phyloP scores from a whole-genome alignment of 257 asterid genomes.

The Vinca minor region DNA sequence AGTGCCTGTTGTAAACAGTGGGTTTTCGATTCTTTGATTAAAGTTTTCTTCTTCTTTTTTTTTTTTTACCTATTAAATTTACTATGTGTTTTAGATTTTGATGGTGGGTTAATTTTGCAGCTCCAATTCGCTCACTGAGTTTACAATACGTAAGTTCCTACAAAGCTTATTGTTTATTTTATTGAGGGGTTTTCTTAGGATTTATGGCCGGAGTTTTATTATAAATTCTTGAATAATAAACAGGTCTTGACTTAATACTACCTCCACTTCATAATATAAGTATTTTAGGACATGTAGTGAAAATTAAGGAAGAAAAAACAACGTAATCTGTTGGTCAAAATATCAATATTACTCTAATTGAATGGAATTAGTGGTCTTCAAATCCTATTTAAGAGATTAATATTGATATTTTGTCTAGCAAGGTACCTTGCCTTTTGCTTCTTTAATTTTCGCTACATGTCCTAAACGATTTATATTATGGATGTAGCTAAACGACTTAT shows the following conservation, averaged over 20 bases:
- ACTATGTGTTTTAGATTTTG: background rate
- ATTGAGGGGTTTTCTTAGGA: background rate
- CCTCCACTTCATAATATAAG: too few species aligned
- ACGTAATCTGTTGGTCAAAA: too few species aligned
- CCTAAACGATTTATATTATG: too few species aligned
- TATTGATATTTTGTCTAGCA: too few species aligned
- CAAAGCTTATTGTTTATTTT: background rate
- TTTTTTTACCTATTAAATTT: background rate
- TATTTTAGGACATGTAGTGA: too few species aligned
- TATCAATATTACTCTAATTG: too few species aligned
- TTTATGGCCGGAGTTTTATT: background rate
- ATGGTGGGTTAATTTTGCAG: conserved; percentile 37
- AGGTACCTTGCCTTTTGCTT: too few species aligned
- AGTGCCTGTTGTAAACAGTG: conserved; percentile 86
- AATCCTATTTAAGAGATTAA: too few species aligned
- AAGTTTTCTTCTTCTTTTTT: background rate
- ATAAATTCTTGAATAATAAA: background rate
- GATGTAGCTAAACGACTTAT: too few species aligned
- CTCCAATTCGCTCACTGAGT: conserved; percentile 45
- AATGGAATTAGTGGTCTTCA: too few species aligned
- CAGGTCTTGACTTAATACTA: background rate
- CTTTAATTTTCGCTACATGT: too few species aligned
- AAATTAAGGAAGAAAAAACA: too few species aligned
- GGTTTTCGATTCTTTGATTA: background rate
- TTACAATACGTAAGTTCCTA: conserved; percentile 75